Base-by-base conservation (phyloP, 106 monocot species). In the Acorus calamus region DNA sequence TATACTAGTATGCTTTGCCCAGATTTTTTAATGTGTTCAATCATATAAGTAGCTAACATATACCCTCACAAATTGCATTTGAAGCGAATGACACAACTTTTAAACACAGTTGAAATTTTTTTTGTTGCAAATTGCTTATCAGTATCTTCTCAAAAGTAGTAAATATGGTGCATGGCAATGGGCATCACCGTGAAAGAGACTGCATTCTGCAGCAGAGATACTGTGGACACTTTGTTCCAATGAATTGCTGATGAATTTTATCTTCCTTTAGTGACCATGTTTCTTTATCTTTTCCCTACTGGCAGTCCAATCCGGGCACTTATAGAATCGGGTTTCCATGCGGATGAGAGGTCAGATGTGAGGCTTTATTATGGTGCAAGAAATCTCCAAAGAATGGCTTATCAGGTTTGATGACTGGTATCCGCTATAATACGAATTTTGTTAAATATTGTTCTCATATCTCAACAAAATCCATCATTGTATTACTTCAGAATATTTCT, bases 331-430 rank as follows among this genome's bases (percentile, higher is more conserved):
- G 94, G 80, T 56, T 78, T 96, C 54, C 67, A 57, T 63, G 73
- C 79, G 66, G 76, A 75, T 78, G 60, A 84, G 67, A 82, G 86
- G 72, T 73, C 82, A 64, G 78, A 88, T 68, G 86, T 93, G 49
- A 85, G 83, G 66, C 83, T 93, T 44, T 89, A 78, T 59, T 93
- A 93, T 73, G 93, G 93, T 11, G 93, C 81, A 57, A 83, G 88
- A 71, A 93, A 83, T 48, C 80, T 93, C 74, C 73, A 86, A 10
- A 93, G 83, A 71, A 93, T 93, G 93, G 88, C 88, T 46, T 93
- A 93, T 76, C 93, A 89, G 93, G 93, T 92, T 28, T 47, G 52
- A 14, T 60, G 56, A 7, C 49, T 68, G 7, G 48, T 54, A 28
- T 28, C 5, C 55, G 48, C 28, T 54, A 41, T 43, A 12, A 50